Evolutionary conservation across 139 green algal genomes (phyloP).

Genomic region (Chara braunii): DNA sequence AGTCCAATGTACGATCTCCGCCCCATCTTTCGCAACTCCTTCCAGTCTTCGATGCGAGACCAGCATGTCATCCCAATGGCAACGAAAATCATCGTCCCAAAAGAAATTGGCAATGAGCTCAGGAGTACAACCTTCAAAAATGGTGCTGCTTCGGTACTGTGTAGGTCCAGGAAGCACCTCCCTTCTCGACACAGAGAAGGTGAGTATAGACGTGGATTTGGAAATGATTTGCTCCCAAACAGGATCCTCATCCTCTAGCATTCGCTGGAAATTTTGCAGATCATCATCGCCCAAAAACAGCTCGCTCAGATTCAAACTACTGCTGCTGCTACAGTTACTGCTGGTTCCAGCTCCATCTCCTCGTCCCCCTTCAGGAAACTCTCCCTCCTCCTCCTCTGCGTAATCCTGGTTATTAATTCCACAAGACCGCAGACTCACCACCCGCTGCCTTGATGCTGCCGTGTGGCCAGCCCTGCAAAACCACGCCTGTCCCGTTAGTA

Average conservation of each 20-base stretch:
- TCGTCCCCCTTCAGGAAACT: too few relatives aligned
- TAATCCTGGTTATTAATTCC: too few relatives aligned
- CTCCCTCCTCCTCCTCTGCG: too few relatives aligned
- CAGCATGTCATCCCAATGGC: conserved; percentile 41
- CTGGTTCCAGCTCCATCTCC: too few relatives aligned
- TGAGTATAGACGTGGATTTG: conserved; percentile 7
- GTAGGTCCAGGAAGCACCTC: conserved; percentile 32
- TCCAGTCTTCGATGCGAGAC: conserved; percentile 5
- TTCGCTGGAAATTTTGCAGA: conserved; percentile 16
- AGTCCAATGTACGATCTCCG: conserved; percentile 37
- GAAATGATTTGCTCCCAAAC: conserved; percentile 32
- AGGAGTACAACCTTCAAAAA: conserved; percentile 10
- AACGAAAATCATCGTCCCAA: conserved; percentile 42
- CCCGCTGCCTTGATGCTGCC: too few relatives aligned
- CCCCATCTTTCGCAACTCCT: conserved; percentile 2
- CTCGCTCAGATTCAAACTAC: too few relatives aligned
- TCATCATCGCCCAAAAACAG: conserved; percentile 17
- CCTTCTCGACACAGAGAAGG: conserved; percentile 11
- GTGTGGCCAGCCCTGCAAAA: too few relatives aligned
- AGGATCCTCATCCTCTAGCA: conserved; percentile 9
- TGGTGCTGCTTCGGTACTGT: conserved; percentile 32
- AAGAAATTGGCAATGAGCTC: conserved; percentile 42
- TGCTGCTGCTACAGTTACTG: too few relatives aligned
- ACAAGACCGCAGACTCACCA: too few relatives aligned
- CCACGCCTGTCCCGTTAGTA: too few relatives aligned